A percentile compares a stretch with the other conserved stretches of the same genome.
Evolutionary conservation across 2,329 filamentous ascomycete genomes (phyloP).

Genomic region (Coleophoma crateriformis): DNA sequence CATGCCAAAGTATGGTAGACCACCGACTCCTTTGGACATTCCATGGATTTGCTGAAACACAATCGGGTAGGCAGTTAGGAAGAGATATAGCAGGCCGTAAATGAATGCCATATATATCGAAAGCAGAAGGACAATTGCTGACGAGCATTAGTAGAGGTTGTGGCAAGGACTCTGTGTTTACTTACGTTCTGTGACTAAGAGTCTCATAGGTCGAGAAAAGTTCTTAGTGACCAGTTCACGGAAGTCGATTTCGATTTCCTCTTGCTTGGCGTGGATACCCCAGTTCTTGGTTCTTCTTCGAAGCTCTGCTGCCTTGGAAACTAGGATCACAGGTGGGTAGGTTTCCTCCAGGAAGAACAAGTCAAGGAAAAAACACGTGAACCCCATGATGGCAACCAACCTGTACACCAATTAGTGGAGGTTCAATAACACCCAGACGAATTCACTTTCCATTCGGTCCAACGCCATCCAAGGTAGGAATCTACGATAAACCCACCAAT

Average conservation of each 20-base stretch:
- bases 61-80: slow-evolving; percentile 78
- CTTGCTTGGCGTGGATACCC: slow-evolving; percentile 67
- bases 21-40: slow-evolving; percentile 63
- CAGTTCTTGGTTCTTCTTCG: slow-evolving; percentile 61
- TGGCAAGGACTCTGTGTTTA: neutral
- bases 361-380: slow-evolving; percentile 51
- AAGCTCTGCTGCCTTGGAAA: slow-evolving; percentile 54
- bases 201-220: slow-evolving; percentile 30
- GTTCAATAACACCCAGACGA: neutral
- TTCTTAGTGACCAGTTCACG: slow-evolving; percentile 55
- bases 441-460: slow-evolving; percentile 53
- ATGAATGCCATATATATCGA: slow-evolving; percentile 72
- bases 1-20: slow-evolving; percentile 84
- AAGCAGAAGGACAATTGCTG: slow-evolving; percentile 61
- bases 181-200: slow-evolving; percentile 53
- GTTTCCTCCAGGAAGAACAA: slow-evolving; percentile 62
- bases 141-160: slow-evolving; percentile 17
- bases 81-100: slow-evolving; percentile 77
- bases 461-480: slow-evolving; percentile 64
- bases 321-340: slow-evolving; percentile 62
- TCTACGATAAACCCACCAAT: slow-evolving; percentile 62
- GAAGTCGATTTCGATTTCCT: slow-evolving; percentile 65
- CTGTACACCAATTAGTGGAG: slow-evolving; percentile 4
- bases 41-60: slow-evolving; percentile 71
- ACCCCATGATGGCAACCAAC: slow-evolving; percentile 56